A percentile compares a stretch with the other conserved stretches of the same genome.
phyloP scores from a whole-genome alignment of 1,284 basidiomycete species.

The Xerocomus minutiporus region DNA sequence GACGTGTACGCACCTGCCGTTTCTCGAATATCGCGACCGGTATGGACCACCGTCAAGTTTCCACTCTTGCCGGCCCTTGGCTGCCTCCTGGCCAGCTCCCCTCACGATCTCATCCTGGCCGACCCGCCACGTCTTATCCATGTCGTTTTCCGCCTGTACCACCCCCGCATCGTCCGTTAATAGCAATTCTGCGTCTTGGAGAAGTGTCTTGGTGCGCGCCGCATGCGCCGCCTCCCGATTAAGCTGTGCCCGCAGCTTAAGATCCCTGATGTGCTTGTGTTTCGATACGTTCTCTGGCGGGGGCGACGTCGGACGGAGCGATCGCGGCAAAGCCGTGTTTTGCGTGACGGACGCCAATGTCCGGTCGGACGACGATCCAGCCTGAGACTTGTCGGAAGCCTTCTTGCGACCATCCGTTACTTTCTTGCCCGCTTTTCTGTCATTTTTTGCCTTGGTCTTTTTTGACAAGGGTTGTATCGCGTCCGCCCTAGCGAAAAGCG shows the following conservation, averaged over 20 bases:
- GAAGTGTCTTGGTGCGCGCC: slow-evolving; percentile 51
- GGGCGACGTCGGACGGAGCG: slow-evolving; percentile 45
- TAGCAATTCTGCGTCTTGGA: slow-evolving; percentile 64
- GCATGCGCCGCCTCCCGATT: slow-evolving; percentile 55
- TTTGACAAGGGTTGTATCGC: slow-evolving; percentile 49
- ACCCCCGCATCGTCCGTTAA: slow-evolving; percentile 62
- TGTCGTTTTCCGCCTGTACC: slow-evolving; percentile 68
- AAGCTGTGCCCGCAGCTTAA: slow-evolving; percentile 70
- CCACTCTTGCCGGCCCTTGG: slow-evolving; percentile 74
- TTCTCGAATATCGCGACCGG: slow-evolving; percentile 78
- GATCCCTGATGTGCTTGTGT: slow-evolving; percentile 66
- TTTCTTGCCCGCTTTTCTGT: slow-evolving; percentile 21
- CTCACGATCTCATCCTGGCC: slow-evolving; percentile 75
- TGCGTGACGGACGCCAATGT: slow-evolving; percentile 58
- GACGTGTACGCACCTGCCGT: slow-evolving; percentile 66
- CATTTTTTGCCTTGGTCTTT: slow-evolving; percentile 32
- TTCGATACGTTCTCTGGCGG: slow-evolving; percentile 42
- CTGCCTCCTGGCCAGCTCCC: slow-evolving; percentile 69
- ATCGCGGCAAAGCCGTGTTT: slow-evolving; percentile 56
- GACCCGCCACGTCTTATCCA: slow-evolving; percentile 89
- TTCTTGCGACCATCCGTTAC: slow-evolving; percentile 6
- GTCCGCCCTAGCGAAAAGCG: slow-evolving; percentile 67
- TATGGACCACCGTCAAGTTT: slow-evolving; percentile 88
- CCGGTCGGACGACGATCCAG: slow-evolving; percentile 38
- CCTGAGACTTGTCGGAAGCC: background rate